These are phyloP conservation scores for Mortierella sp. DNA, from an alignment of 371 early-diverging fungal species.

Conservation along the genomic window DNA sequence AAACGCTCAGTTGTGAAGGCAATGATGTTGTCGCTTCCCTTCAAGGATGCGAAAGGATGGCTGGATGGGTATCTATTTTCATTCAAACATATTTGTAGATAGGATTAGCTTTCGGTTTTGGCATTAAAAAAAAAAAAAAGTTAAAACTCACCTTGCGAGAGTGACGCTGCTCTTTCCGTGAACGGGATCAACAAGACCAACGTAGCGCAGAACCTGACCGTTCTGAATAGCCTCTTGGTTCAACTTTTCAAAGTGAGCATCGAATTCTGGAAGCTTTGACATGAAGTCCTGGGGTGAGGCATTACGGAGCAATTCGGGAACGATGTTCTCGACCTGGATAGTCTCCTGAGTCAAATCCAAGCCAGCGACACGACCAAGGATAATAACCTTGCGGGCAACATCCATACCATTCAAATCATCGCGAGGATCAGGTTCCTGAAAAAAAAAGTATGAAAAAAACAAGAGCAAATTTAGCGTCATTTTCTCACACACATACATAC, in stretches of 20 bases:
- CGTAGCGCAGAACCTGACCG: slow-evolving; percentile 90
- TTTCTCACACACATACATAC: not conserved
- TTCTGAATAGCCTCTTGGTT: slow-evolving; percentile 80
- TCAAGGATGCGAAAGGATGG: slow-evolving; percentile 96
- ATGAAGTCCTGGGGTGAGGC: slow-evolving; percentile 87
- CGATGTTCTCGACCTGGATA: slow-evolving; percentile 93
- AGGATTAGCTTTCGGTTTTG: not conserved
- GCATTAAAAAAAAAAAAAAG: not conserved
- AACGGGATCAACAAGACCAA: slow-evolving; percentile 89
- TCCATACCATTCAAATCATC: slow-evolving; percentile 99
- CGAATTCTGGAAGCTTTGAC: slow-evolving; percentile 84
- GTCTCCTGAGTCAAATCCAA: slow-evolving; percentile 79
- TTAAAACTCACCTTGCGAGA: slow-evolving; percentile 70
- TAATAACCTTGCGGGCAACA: slow-evolving; percentile 95
- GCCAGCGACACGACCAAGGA: slow-evolving; percentile 92
- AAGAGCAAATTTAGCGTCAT: not conserved
- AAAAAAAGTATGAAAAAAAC: not conserved
- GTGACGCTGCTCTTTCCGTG: slow-evolving; percentile 81
- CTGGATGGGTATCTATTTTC: slow-evolving; percentile 76
- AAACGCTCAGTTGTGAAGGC: slow-evolving; percentile 94
- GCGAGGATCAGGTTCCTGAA: slow-evolving; percentile 96
- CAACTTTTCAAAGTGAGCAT: slow-evolving; percentile 83
- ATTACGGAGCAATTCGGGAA: slow-evolving; percentile 86
- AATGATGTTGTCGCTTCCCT: slow-evolving; percentile 97
- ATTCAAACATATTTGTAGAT: no score